These are phyloP conservation scores for Leccinum imitatum DNA, from an alignment of 768 basidiomycete genomes.

Conservation along the genomic window DNA sequence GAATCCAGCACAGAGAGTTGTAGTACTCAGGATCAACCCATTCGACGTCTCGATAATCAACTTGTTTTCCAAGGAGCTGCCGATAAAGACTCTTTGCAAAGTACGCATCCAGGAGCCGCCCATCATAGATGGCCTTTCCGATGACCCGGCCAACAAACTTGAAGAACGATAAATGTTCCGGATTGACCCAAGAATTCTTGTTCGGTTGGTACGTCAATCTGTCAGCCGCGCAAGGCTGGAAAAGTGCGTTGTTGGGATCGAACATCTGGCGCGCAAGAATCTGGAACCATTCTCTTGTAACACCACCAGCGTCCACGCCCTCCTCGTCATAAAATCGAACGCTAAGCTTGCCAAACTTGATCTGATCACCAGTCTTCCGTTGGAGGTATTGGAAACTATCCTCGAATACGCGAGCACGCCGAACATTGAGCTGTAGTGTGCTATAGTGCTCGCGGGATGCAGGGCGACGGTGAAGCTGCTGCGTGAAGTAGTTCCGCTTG, in stretches of 20 bases:
- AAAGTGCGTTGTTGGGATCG: conserved; percentile 96
- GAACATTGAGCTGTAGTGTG: conserved; percentile 86
- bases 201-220: conserved; percentile 95
- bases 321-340: conserved; percentile 97
- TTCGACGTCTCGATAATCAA: conserved; percentile 95
- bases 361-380: conserved; percentile 88
- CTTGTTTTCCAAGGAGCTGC: conserved; percentile 89
- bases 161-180: conserved; percentile 96
- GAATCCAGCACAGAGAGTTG: conserved; percentile 96
- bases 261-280: conserved; percentile 98
- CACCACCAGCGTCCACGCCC: conserved; percentile 97
- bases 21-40: conserved; percentile 99
- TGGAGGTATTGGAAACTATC: conserved; percentile 95
- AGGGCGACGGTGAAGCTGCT: conserved; percentile 85
- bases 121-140: conserved; percentile 97
- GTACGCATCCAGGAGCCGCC: conserved; percentile 94
- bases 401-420: conserved; percentile 90
- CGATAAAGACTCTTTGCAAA: conserved; percentile 96
- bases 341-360: conserved; percentile 97
- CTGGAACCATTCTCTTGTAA: conserved; percentile 98
- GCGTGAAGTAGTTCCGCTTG: conserved; percentile 95
- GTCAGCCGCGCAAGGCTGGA: conserved; percentile 97
- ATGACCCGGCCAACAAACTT: conserved; percentile 98
- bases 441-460: conserved; percentile 77
- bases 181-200: conserved; percentile 91